Conservation (phyloP, 2,329 filamentous ascomycete genomes). For the Magnaporthales sp. region DNA sequence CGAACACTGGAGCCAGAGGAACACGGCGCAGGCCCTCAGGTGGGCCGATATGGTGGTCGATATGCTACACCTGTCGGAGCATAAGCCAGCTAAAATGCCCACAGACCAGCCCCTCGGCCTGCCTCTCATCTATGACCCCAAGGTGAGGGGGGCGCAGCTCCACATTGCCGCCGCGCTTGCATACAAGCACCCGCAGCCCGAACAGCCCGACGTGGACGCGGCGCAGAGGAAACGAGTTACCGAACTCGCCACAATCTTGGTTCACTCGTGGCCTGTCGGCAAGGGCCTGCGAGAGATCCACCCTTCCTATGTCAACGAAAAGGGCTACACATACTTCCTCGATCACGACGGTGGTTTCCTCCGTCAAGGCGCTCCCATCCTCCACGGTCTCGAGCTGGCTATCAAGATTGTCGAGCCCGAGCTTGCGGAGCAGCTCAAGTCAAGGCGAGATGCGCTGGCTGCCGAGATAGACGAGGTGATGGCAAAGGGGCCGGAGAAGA, state of each 20-base stretch:
- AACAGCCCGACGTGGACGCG: constrained; percentile 19
- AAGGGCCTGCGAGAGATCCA: constrained; percentile 28
- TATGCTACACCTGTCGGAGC: constrained; percentile 34
- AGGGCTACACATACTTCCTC: constrained; percentile 22
- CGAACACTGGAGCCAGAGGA: constrained; percentile 18
- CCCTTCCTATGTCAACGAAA: constrained; percentile 19
- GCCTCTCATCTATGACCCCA: constrained; percentile 32
- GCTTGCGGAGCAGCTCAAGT: constrained; percentile 27
- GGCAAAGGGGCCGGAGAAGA: constrained; percentile 8
- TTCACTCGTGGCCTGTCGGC: constrained; percentile 30
- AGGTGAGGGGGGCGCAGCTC: constrained; percentile 30
- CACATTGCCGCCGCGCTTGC: constrained; percentile 33
- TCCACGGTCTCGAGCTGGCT: constrained; percentile 36
- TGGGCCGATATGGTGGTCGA: constrained; percentile 41
- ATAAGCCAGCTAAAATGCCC: constrained; percentile 17
- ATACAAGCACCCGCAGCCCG: constrained; percentile 19
- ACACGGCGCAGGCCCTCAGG: constrained; percentile 23
- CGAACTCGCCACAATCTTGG: constrained; percentile 26
- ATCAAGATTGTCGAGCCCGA: constrained; percentile 28
- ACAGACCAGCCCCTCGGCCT: constrained; percentile 11
- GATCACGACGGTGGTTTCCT: constrained; percentile 24
- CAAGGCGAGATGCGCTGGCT: constrained; percentile 24
- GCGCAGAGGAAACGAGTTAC: constrained; percentile 20
- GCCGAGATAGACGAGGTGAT: constrained; percentile 17
- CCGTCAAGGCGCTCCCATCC: constrained; percentile 23